Percentiles rank a stretch among this genome's conserved stretches.
phyloP scores from a whole-genome alignment of 441 rosid species.

The Capsella rubella region DNA sequence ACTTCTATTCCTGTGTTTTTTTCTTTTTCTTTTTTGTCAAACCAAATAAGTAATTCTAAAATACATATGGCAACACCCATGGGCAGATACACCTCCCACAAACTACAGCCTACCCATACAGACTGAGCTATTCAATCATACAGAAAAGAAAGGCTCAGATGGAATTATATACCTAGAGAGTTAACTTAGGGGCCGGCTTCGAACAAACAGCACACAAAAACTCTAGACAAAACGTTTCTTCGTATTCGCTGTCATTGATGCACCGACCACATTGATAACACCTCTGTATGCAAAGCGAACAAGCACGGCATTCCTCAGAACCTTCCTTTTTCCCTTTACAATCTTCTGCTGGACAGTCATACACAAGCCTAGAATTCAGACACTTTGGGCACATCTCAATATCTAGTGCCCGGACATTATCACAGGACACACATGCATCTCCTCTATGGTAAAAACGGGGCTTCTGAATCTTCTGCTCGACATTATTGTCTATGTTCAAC shows the following conservation, averaged over 20 bases:
- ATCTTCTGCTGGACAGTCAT: slow-evolving; percentile 87
- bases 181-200: slow-evolving; percentile 39
- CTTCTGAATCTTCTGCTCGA: slow-evolving; percentile 49
- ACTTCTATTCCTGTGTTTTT: neutral
- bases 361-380: slow-evolving; percentile 73
- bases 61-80: slow-evolving; percentile 15
- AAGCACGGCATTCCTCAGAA: slow-evolving; percentile 71
- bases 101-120: slow-evolving; percentile 50
- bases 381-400: slow-evolving; percentile 93
- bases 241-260: slow-evolving; percentile 79
- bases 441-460: slow-evolving; percentile 78
- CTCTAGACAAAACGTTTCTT: slow-evolving; percentile 87
- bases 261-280: slow-evolving; percentile 93
- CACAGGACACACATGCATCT: slow-evolving; percentile 64
- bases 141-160: slow-evolving; percentile 28
- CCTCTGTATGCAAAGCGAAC: slow-evolving; percentile 81
- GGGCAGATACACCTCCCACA: slow-evolving; percentile 21
- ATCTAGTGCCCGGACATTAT: slow-evolving; percentile 76
- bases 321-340: slow-evolving; percentile 62
- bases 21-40: neutral
- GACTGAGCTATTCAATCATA: slow-evolving; percentile 39
- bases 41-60: slow-evolving; percentile 9
- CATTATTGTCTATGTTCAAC: slow-evolving; percentile 52
- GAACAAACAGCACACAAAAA: slow-evolving; percentile 77
- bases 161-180: slow-evolving; percentile 41